Conservation (phyloP, 768 basidiomycete species). For the Russula olivacea region DNA sequence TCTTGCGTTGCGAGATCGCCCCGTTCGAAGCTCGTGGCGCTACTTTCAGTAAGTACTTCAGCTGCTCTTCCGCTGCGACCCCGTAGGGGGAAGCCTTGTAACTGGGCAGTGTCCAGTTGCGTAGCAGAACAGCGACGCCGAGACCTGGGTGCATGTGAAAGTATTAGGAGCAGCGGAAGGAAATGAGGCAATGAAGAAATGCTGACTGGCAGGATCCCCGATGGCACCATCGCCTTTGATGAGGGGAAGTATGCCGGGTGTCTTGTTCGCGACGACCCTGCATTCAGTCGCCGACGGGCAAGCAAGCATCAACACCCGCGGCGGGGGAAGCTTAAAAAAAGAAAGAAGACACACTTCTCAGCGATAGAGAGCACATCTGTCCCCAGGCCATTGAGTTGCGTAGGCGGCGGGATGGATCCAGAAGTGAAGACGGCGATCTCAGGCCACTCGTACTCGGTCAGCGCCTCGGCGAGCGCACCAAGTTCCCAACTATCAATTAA, state of each 20-base stretch:
- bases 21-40: constrained; percentile 45
- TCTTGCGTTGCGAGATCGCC: constrained; percentile 53
- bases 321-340: neutral
- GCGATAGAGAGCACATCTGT: constrained; percentile 41
- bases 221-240: constrained; percentile 46
- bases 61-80: constrained; percentile 41
- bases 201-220: constrained; percentile 55
- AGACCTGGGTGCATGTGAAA: constrained; percentile 34
- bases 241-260: constrained; percentile 37
- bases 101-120: constrained; percentile 46
- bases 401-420: constrained; percentile 39
- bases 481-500: constrained; percentile 48
- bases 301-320: neutral
- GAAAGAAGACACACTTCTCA: constrained; percentile 31
- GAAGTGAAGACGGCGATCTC: constrained; percentile 44
- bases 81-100: constrained; percentile 32
- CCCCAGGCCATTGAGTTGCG: constrained; percentile 31
- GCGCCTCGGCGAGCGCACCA: constrained; percentile 50
- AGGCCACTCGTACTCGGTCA: constrained; percentile 48
- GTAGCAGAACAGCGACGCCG: constrained; percentile 47
- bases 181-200: neutral
- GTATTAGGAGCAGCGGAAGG: neutral
- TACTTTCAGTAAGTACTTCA: constrained; percentile 42
- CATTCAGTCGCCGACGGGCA: neutral
- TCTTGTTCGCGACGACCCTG: constrained; percentile 38